Percentiles rank a stretch among this genome's conserved stretches.
These are phyloP conservation scores for Symbiodinium natans DNA, from an alignment of 73 alveolate genomes.

Conservation along the genomic window DNA sequence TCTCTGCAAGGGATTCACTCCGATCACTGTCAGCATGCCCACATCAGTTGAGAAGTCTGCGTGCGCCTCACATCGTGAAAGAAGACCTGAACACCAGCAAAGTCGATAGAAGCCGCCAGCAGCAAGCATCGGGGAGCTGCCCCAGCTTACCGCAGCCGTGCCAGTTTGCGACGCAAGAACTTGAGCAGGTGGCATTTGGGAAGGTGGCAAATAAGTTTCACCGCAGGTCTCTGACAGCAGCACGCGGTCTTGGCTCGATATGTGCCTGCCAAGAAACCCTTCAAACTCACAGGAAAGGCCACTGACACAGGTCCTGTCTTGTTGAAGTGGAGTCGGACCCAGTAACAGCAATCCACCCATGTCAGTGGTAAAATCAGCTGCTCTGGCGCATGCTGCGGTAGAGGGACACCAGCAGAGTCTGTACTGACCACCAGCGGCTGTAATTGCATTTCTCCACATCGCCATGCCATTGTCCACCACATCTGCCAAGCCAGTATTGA, in stretches of 20 bases:
- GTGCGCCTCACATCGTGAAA: background rate
- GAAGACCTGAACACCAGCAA: conserved; percentile 6
- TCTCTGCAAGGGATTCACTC: background rate
- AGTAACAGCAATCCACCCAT: background rate
- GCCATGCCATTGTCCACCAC: background rate
- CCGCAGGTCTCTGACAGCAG: conserved; percentile 60
- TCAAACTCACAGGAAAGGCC: conserved; percentile 21
- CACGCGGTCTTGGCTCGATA: background rate
- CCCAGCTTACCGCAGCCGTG: background rate
- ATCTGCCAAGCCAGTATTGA: too few relatives aligned
- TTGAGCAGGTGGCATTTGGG: background rate
- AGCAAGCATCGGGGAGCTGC: background rate
- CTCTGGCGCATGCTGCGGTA: background rate
- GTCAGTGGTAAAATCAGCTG: background rate
- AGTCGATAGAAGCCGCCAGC: background rate
- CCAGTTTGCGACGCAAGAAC: background rate
- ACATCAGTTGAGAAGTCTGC: background rate
- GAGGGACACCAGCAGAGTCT: conserved; percentile 59
- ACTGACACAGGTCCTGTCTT: conserved; percentile 35
- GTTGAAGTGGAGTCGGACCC: conserved; percentile 7
- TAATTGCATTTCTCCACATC: background rate
- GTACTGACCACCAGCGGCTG: conserved; percentile 28
- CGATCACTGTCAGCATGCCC: background rate
- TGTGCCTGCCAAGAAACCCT: background rate
- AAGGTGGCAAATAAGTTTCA: background rate